Base-by-base conservation (phyloP, 2,329 filamentous ascomycete species). In the Cladophialophora immunda region DNA sequence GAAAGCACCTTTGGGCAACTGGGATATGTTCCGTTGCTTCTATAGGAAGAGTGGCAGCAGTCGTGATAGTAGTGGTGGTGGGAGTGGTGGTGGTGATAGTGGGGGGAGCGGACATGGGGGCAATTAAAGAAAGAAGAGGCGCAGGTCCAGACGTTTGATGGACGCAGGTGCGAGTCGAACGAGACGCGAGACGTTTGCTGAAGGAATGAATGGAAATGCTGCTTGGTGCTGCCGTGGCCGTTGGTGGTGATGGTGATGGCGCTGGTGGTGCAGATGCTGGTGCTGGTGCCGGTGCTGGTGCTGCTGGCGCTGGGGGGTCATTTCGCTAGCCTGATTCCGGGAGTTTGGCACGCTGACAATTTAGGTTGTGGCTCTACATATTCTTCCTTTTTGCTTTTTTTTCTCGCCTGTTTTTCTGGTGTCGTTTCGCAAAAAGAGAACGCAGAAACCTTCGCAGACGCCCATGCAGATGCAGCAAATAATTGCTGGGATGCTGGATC, bases 391-490 rank as follows among this genome's bases (percentile, higher is more conserved):
- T 50, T 50, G 45, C 52, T 55, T 55, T 55, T 55, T 55, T 55
- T 47, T 41, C 30, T 34, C 38, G 56, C 56, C 41, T 38, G 34
- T 45, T n/a, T 58, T 41, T 45, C 32, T 59, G 27, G 25, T 59
- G 50, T 50, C 41, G 57, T 59, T 22, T 59, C 57, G 57, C 57
- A 50, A 59, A 29, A 34, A 32, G 6, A 50, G 45, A 50, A 50
- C 11, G 7, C 45, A 25, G 22, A 25, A 50, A 50, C 45, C 45
- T 50, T 50, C 3, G 45, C 45, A 50, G 45, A 25, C n/a, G 45
- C 45, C 45, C 45, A 50, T 50, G 45, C 45, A 62, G 64, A 50
- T 50, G 45, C 45, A 62, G 64, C 58, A 58, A 57, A 64, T 68
- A 56, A 54, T 38, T 58, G 36, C 29, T 36, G 7, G 47, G 54